These are phyloP conservation scores for Calcarisporium arbuscula DNA, from an alignment of 2,329 filamentous ascomycete species.

Conservation along the genomic window DNA sequence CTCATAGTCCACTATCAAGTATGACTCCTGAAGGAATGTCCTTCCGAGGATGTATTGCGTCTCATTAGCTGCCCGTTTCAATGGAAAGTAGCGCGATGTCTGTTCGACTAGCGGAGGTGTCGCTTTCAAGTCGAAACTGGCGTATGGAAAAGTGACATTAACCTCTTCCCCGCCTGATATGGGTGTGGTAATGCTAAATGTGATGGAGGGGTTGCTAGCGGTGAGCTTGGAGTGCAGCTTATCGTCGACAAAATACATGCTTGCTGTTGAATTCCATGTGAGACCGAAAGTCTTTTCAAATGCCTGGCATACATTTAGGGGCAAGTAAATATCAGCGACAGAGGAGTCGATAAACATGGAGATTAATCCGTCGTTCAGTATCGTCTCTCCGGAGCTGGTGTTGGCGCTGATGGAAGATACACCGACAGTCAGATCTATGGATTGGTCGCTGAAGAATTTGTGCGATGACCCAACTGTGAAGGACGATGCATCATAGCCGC, in stretches of 20 bases:
- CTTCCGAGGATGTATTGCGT: constrained; percentile 12
- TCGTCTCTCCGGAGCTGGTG: constrained; percentile 3
- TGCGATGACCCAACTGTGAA: constrained; percentile 4
- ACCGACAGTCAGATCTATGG: constrained; percentile 7
- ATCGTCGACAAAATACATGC: constrained; percentile 9
- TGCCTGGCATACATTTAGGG: constrained; percentile 5
- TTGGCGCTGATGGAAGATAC: constrained; percentile 8
- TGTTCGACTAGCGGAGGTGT: constrained; percentile 8
- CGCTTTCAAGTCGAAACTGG: constrained; percentile 10
- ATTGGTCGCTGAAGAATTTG: constrained; percentile 9
- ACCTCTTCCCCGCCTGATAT: constrained; percentile 6
- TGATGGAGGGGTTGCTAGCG: constrained; percentile 4
- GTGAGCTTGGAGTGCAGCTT: constrained; percentile 5
- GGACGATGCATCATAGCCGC: constrained; percentile 8
- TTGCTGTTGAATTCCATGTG: constrained; percentile 4
- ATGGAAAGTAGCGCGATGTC: constrained; percentile 11
- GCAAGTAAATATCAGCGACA: constrained; percentile 9
- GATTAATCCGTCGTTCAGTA: constrained; percentile 3
- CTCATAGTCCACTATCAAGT: constrained; percentile 13
- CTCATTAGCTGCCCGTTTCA: constrained; percentile 9
- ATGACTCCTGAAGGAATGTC: constrained; percentile 12
- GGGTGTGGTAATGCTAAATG: constrained; percentile 5
- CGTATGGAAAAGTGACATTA: constrained; percentile 11
- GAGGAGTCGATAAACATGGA: constrained; percentile 11
- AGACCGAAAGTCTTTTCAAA: constrained; percentile 9